Base-by-base conservation (phyloP, 768 basidiomycete genomes). In the Lactifluus rugatus region DNA sequence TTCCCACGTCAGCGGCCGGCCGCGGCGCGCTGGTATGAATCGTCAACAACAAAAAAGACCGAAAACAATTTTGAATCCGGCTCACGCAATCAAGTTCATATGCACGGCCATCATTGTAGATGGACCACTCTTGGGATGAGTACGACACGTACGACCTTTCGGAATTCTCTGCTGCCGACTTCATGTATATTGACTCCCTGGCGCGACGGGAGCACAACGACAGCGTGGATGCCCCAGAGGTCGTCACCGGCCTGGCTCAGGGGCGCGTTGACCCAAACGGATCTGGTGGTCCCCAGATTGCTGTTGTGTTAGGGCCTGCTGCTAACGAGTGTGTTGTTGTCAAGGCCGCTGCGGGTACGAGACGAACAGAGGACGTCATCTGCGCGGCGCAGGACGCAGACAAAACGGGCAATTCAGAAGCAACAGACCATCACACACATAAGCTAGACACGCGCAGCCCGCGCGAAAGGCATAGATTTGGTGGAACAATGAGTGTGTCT, bases 141-240 rank as follows among this genome's bases (percentile, higher is more conserved):
- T 64, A 55, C 26, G 61, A 63, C 44, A 48, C 54, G 51, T 64
- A 62, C 61, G 61, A 64, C 51, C 60, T 64, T 31, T 64, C 62
- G 10, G 63, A 62, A 32, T 63, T 62, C 52, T 44, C 63, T 34
- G 28, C 51, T 11, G 48, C 49, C 32, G 62, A 63, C 60, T 48
- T 63, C 11, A 34, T 32, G 17, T 48, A 56, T 28, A 45, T 57
- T 44, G 63, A 63, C 50, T 9, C n/a, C 21, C 32, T 37, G 39
- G 44, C 57, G 54, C 50, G 39, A 52, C 50, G 39, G 37, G 48
- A n/a, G 37, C 54, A 26, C 44, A 32, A 31, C 44, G 1, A 21
- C 50, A n/a, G 16, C 56, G 25, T 47, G 52, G n/a, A 21, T 9
- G 14, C 26, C 11, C 31, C 39, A n/a, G 28, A 16, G 4, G 39